Evolutionary conservation across 345 rosid genomes (phyloP).

Genomic region (Gossypium turneri): DNA sequence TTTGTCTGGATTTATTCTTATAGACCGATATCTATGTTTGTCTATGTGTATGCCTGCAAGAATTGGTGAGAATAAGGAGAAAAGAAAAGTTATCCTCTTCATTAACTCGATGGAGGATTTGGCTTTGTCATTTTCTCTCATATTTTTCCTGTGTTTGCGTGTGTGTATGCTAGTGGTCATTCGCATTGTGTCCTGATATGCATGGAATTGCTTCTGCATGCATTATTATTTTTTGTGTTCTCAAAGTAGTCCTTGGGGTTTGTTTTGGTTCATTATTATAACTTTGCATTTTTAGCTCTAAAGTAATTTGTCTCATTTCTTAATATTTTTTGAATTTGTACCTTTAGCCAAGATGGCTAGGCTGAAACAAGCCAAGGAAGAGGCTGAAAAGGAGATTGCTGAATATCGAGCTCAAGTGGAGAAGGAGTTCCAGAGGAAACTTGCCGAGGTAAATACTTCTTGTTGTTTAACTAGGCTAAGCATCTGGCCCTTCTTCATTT

Average conservation of each 20-base stretch:
- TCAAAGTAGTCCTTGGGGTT: not conserved
- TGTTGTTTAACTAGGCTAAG: not conserved
- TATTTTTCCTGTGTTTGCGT: not conserved
- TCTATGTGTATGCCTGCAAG: not conserved
- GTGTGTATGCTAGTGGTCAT: not conserved
- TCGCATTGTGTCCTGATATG: not conserved
- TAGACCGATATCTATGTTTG: not conserved
- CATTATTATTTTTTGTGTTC: not conserved
- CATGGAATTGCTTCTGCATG: not conserved
- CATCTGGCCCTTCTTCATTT: not conserved
- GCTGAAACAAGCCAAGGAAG: conserved; percentile 92
- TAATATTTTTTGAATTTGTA: not conserved
- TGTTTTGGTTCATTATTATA: not conserved
- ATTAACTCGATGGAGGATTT: not conserved
- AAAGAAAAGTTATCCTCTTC: not conserved
- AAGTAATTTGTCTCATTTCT: not conserved
- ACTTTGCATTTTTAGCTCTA: not conserved
- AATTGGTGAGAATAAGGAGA: not conserved
- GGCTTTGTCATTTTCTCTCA: not conserved
- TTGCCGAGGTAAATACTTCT: conserved; percentile 53
- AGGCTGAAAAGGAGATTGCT: conserved; percentile 81
- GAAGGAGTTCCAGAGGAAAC: conserved; percentile 74
- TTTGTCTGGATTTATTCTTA: not conserved
- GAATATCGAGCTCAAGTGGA: conserved; percentile 74
- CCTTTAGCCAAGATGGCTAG: conserved; percentile 69